These are phyloP conservation scores for Penicillium sp. DNA, from an alignment of 2,329 filamentous ascomycete species.

Conservation along the genomic window DNA sequence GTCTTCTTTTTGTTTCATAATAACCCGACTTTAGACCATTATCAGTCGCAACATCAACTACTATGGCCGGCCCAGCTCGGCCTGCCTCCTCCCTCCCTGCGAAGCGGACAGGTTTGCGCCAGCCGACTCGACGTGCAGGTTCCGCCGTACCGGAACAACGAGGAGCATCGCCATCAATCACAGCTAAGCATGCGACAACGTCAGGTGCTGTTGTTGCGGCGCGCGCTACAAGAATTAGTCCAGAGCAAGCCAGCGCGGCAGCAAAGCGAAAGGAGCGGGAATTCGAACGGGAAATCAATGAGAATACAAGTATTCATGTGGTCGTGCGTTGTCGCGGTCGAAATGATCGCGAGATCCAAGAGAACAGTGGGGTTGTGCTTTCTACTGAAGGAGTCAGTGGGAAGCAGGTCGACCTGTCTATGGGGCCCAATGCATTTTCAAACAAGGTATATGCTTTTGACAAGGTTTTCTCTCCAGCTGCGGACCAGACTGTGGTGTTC, in stretches of 20 bases:
- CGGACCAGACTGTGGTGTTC: constrained; percentile 90
- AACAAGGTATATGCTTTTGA: constrained; percentile 98
- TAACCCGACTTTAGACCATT: not conserved
- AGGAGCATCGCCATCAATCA: constrained; percentile 69
- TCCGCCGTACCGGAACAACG: constrained; percentile 55
- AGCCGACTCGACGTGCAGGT: constrained; percentile 53
- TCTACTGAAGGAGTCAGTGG: constrained; percentile 85
- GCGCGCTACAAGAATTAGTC: constrained; percentile 43
- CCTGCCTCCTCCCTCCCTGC: constrained; percentile 49
- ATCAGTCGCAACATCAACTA: not conserved
- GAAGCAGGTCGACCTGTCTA: constrained; percentile 78
- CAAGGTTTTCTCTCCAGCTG: constrained; percentile 92
- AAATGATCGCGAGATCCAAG: constrained; percentile 85
- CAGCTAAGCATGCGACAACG: constrained; percentile 42
- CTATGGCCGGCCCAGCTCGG: constrained; percentile 57
- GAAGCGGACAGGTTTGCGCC: constrained; percentile 53
- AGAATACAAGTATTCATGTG: constrained; percentile 97
- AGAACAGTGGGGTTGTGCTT: constrained; percentile 93
- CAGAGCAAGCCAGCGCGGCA: constrained; percentile 53
- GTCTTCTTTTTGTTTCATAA: not conserved
- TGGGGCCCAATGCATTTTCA: constrained; percentile 87
- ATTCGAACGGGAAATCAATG: constrained; percentile 67
- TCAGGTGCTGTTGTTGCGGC: constrained; percentile 43
- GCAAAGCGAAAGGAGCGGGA: constrained; percentile 86
- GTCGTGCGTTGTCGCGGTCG: constrained; percentile 92